phyloP scores from a whole-genome alignment of 306 rosid genomes.

The Prosopis cineraria region DNA sequence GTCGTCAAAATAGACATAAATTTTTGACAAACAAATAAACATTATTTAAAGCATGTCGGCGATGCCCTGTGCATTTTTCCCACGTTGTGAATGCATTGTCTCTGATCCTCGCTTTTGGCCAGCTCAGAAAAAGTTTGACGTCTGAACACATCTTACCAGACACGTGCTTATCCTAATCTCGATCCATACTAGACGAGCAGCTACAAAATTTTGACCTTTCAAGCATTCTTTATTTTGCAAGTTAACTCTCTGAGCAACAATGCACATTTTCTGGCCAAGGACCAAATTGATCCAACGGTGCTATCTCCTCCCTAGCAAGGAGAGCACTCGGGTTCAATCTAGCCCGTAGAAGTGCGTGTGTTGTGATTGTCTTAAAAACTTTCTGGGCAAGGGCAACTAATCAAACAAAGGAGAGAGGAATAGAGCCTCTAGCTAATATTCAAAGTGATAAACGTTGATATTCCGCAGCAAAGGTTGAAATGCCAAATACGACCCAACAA shows the following conservation, averaged over 20 bases:
- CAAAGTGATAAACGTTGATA: constrained; percentile 9
- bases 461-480: constrained; percentile 26
- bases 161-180: constrained; percentile 54
- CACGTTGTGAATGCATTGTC: constrained; percentile 6
- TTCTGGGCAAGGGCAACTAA: constrained; percentile 9
- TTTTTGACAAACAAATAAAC: too few species aligned
- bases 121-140: constrained; percentile 30
- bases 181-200: constrained; percentile 32
- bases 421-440: constrained; percentile 18
- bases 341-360: too few species aligned
- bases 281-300: too few species aligned
- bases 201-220: constrained; percentile 47
- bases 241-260: constrained; percentile 34
- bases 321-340: too few species aligned
- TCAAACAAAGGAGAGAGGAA: neutral
- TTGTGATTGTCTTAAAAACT: too few species aligned
- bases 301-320: too few species aligned
- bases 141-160: constrained; percentile 30
- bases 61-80: constrained; percentile 16
- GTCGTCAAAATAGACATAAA: constrained; percentile 4
- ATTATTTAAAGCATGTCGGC: constrained; percentile 31
- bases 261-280: constrained; percentile 1
- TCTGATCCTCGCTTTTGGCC: constrained; percentile 36
- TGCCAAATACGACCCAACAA: constrained; percentile 31
- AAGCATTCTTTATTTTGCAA: constrained; percentile 31